Base-by-base conservation (phyloP, 805 yeast genomes). In the Nakazawaea wyomingensis region DNA sequence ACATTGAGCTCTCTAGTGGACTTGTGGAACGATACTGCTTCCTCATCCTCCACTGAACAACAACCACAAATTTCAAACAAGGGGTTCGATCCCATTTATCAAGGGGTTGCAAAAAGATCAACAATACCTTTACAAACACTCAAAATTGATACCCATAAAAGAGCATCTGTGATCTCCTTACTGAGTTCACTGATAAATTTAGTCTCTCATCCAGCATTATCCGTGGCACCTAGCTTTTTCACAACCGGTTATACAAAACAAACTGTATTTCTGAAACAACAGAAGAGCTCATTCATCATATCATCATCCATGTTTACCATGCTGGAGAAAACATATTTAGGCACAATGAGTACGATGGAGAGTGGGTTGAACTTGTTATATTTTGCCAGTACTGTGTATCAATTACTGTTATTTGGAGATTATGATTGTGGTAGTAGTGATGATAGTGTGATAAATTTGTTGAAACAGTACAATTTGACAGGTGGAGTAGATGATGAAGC, bases 151-250 rank as follows among this genome's bases (percentile, higher is more conserved):
- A 21, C 41, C 17, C 13, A 21, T 14, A 26, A 19, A 20, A 29
- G 27, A 21, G 11, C 34, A 5, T 37, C 41, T n/a, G 41, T 20
- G 2, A 29, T 37, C 27, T 19, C 41, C 4, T n/a, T 37, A 19
- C 14, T 18, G 18, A 18, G 20, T 29, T 20, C 34, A 14, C 10
- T 28, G 8, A 17, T 37, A 5, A 29, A 28, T 17, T n/a, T 37
- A 19, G 18, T 37, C 17, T 29, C 41, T 3, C 31, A 29, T 21
- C 41, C 41, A 4, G 7, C 14, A 7, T 30, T 37, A 9, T 18
- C 41, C 7, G 28, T 19, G 10, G 19, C 32, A 6, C 41, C 41
- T 2, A 10, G 18, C 4, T 19, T n/a, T 26, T 37, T 35, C 31
- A 35, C 31, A 4, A 11, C 6, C 1, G 14, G n/a, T 6, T 35